Conservation (phyloP, 495 filamentous ascomycete genomes). For the Delitschia confertaspora region DNA sequence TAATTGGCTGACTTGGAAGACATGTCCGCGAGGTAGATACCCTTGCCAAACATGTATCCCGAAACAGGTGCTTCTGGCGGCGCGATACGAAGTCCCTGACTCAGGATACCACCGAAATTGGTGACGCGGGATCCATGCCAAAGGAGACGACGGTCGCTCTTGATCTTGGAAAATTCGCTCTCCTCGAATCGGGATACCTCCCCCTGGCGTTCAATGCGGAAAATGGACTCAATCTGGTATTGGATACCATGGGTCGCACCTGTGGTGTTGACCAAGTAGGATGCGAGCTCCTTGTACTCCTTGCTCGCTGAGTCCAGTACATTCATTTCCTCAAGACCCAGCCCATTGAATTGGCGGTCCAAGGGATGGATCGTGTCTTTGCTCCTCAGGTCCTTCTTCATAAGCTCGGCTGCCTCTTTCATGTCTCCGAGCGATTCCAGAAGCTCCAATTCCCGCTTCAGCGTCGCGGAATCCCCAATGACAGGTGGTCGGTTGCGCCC, state of each 20-base stretch:
- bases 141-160: slow-evolving; percentile 57
- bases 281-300: slow-evolving; percentile 56
- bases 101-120: slow-evolving; percentile 77
- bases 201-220: slow-evolving; percentile 69
- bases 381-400: slow-evolving; percentile 48
- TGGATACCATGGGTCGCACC: slow-evolving; percentile 51
- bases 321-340: slow-evolving; percentile 69
- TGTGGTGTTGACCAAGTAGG: slow-evolving; percentile 57
- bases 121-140: slow-evolving; percentile 78
- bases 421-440: slow-evolving; percentile 72
- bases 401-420: slow-evolving; percentile 69
- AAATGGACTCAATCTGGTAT: slow-evolving; percentile 58
- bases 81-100: slow-evolving; percentile 77
- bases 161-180: slow-evolving; percentile 39
- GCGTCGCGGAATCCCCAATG: slow-evolving; percentile 43
- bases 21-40: slow-evolving; percentile 84
- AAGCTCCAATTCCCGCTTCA: slow-evolving; percentile 68
- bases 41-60: slow-evolving; percentile 81
- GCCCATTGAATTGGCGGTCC: slow-evolving; percentile 59
- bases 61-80: slow-evolving; percentile 71
- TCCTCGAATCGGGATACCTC: slow-evolving; percentile 59
- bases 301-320: slow-evolving; percentile 47
- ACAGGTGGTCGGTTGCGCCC: slow-evolving; percentile 63
- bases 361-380: slow-evolving; percentile 48
- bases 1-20: slow-evolving; percentile 72